Conservation (phyloP, 441 rosid species). For the Populus hybrid region DNA sequence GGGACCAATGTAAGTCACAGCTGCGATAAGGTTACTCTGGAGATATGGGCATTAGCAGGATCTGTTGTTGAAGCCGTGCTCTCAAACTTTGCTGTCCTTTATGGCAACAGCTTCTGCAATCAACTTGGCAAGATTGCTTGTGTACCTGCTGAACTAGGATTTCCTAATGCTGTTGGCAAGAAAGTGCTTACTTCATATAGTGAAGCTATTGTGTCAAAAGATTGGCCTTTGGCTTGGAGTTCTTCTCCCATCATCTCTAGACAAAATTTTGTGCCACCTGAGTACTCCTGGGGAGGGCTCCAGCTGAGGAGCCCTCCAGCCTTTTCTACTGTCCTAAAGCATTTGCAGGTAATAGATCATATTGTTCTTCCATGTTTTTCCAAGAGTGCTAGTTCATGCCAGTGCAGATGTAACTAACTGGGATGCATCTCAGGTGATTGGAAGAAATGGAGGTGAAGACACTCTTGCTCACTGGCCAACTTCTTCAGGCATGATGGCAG, state of each 20-base stretch:
- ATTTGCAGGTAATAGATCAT: slow-evolving; percentile 65
- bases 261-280: slow-evolving; percentile 87
- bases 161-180: slow-evolving; percentile 73
- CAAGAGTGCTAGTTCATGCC: slow-evolving; percentile 9
- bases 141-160: slow-evolving; percentile 89
- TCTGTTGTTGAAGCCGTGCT: slow-evolving; percentile 87
- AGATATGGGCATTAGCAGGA: slow-evolving; percentile 82
- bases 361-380: slow-evolving; percentile 12
- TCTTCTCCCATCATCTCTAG: slow-evolving; percentile 78
- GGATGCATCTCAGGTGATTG: slow-evolving; percentile 55
- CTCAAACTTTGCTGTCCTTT: slow-evolving; percentile 82
- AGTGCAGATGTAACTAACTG: slow-evolving; percentile 23
- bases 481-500: slow-evolving; percentile 68
- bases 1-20: slow-evolving; percentile 45
- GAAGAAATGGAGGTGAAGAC: slow-evolving; percentile 94
- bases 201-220: slow-evolving; percentile 74
- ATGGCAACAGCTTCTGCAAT: slow-evolving; percentile 82
- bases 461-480: slow-evolving; percentile 98
- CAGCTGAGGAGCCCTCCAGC: slow-evolving; percentile 87
- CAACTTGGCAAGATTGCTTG: slow-evolving; percentile 76
- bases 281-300: slow-evolving; percentile 84
- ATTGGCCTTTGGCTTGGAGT: slow-evolving; percentile 99
- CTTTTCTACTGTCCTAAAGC: slow-evolving; percentile 79
- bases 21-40: slow-evolving; percentile 63
- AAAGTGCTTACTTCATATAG: slow-evolving; percentile 87